phyloP scores from a whole-genome alignment of 2,329 filamentous ascomycete species.

The Camillea tinctor region DNA sequence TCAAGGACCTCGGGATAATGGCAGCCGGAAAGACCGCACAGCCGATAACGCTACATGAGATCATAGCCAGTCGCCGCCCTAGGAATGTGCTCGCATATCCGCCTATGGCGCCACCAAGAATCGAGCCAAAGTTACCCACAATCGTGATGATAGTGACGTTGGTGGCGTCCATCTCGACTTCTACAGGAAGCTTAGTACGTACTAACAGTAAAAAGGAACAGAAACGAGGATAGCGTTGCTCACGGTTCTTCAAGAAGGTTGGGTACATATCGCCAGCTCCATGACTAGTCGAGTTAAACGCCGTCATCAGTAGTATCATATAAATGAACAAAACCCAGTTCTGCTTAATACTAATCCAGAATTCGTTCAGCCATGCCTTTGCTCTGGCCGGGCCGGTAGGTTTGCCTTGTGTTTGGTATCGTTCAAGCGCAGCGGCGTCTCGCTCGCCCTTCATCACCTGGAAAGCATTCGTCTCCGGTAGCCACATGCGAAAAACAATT shows the following conservation, averaged over 20 bases:
- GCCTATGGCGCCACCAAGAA: constrained; percentile 5
- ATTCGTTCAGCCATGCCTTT: constrained; percentile 15
- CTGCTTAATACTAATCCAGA: constrained; percentile 6
- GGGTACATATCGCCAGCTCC: constrained; percentile 17
- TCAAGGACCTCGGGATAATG: constrained; percentile 13
- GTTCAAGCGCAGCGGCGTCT: constrained; percentile 1
- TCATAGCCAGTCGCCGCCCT: constrained; percentile 18
- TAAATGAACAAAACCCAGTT: constrained; percentile 20
- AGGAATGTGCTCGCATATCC: constrained; percentile 18
- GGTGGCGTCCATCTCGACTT: constrained; percentile 13
- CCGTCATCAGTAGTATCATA: constrained; percentile 18
- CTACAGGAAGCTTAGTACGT: constrained; percentile 7
- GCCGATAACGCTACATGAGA: constrained; percentile 13
- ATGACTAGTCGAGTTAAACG: constrained; percentile 15
- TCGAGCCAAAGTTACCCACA: constrained; percentile 12
- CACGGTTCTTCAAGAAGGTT: constrained; percentile 20
- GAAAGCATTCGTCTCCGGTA: constrained; percentile 19
- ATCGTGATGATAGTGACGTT: constrained; percentile 15
- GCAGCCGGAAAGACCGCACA: constrained; percentile 12
- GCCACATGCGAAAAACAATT: constrained; percentile 19
- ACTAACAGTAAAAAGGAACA: neutral
- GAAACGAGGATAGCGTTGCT: neutral
- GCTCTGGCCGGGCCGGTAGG: neutral
- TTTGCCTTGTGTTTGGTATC: neutral
- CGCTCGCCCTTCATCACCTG: constrained; percentile 16